Evolutionary conservation across 768 basidiomycete genomes (phyloP).

Genomic region (Polyporus arcularius): DNA sequence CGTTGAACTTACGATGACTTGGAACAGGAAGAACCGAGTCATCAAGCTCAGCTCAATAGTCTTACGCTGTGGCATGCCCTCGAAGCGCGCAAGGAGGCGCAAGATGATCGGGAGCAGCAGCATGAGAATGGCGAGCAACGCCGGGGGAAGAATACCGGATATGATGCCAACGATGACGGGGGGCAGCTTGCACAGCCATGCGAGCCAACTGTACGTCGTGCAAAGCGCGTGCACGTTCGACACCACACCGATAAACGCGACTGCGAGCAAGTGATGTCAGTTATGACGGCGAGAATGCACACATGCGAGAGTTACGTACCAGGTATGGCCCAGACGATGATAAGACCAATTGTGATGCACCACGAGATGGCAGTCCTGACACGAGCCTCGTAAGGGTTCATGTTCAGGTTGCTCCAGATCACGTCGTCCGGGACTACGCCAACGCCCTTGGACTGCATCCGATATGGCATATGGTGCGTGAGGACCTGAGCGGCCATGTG

Average conservation of each 20-base stretch:
- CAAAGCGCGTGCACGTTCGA: constrained; percentile 81
- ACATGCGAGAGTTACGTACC: constrained; percentile 38
- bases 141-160: constrained; percentile 85
- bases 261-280: constrained; percentile 5
- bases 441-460: constrained; percentile 74
- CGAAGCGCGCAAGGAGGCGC: constrained; percentile 76
- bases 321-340: constrained; percentile 88
- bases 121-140: constrained; percentile 87
- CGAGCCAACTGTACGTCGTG: constrained; percentile 63
- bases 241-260: constrained; percentile 72
- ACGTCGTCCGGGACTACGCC: constrained; percentile 89
- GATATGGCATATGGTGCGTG: constrained; percentile 78
- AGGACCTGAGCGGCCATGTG: constrained; percentile 81
- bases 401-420: constrained; percentile 85
- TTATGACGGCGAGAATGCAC: background rate
- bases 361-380: constrained; percentile 54
- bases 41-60: constrained; percentile 89
- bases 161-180: constrained; percentile 74
- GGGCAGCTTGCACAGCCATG: constrained; percentile 81
- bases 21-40: constrained; percentile 91
- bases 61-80: constrained; percentile 86
- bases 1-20: constrained; percentile 68
- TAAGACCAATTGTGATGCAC: constrained; percentile 73
- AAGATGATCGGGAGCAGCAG: constrained; percentile 86
- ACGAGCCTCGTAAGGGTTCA: constrained; percentile 82